Conservation (phyloP, 371 early-diverging fungal species). For the Mortierella sp. region DNA sequence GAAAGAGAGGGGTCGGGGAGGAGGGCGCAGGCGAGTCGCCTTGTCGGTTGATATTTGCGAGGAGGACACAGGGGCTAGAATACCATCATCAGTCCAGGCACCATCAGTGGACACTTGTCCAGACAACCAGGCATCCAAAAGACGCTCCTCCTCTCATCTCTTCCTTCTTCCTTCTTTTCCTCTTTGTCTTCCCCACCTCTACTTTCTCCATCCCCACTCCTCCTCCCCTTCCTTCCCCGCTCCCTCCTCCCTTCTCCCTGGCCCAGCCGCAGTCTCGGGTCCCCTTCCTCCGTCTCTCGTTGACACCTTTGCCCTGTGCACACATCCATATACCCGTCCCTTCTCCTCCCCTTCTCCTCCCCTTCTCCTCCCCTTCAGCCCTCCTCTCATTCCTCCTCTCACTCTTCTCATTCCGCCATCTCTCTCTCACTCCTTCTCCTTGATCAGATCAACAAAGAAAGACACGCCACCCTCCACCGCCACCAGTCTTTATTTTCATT, state of each 20-base stretch:
- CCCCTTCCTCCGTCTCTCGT: slow-evolving; percentile 10
- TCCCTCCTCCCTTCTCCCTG: background rate
- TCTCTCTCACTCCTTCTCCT: no score
- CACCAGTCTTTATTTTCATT: background rate
- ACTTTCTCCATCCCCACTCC: background rate
- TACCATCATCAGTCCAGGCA: no score
- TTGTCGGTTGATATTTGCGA: no score
- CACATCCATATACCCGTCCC: background rate
- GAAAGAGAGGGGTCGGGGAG: background rate
- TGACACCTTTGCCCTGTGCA: background rate
- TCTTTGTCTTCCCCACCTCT: background rate
- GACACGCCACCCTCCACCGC: background rate
- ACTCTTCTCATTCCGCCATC: background rate
- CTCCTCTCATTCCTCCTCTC: background rate
- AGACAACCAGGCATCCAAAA: background rate
- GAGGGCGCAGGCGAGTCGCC: background rate
- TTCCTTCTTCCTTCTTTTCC: no score
- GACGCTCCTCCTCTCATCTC: background rate
- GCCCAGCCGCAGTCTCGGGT: slow-evolving; percentile 11
- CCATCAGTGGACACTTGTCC: no score
- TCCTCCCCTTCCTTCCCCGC: background rate
- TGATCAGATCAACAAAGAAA: background rate
- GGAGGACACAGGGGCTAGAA: no score
- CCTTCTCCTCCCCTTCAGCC: background rate
- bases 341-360: background rate